These are phyloP conservation scores for Avena sativa DNA, from an alignment of 176 grass and related monocot species.

Conservation along the genomic window DNA sequence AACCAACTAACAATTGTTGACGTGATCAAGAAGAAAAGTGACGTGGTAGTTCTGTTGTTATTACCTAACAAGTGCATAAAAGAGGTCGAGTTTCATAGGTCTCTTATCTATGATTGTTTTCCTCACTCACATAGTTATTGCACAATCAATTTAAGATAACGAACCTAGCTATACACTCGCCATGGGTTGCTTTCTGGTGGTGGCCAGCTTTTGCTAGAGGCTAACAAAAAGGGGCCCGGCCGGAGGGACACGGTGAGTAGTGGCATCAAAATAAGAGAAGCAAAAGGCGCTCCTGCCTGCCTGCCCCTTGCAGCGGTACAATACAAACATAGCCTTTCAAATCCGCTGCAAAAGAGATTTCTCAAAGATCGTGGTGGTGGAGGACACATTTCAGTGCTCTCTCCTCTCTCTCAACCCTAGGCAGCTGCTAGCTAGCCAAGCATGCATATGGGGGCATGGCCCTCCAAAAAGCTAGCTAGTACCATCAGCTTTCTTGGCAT, in stretches of 20 bases:
- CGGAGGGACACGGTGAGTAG: conserved; percentile 44
- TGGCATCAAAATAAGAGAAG: conserved; percentile 63
- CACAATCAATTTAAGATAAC: conserved; percentile 63
- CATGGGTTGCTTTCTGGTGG: conserved; percentile 35
- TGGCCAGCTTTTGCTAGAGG: conserved; percentile 44
- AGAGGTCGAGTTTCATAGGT: conserved; percentile 1
- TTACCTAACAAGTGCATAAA: not conserved
- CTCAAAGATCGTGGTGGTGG: conserved; percentile 55
- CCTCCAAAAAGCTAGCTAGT: conserved; percentile 27
- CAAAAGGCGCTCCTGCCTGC: conserved; percentile 49
- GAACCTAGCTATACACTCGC: conserved; percentile 33
- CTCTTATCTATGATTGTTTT: conserved; percentile 44
- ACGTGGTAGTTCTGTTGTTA: not conserved
- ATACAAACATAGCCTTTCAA: conserved; percentile 69
- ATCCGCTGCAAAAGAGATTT: conserved; percentile 55
- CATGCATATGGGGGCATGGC: conserved; percentile 35
- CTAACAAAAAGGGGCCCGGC: conserved; percentile 53
- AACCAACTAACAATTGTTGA: not conserved
- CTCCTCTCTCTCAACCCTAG: conserved; percentile 45
- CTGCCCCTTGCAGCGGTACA: conserved; percentile 47
- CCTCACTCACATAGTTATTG: conserved; percentile 44
- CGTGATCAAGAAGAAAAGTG: conserved; percentile 33
- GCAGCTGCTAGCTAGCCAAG: not conserved
- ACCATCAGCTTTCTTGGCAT: conserved; percentile 56
- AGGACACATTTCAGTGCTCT: conserved; percentile 52